Evolutionary conservation across 2,329 filamentous ascomycete genomes (phyloP), one percentile per base, ranked within the genome.

Genomic region (Aspergillus jensenii): DNA sequence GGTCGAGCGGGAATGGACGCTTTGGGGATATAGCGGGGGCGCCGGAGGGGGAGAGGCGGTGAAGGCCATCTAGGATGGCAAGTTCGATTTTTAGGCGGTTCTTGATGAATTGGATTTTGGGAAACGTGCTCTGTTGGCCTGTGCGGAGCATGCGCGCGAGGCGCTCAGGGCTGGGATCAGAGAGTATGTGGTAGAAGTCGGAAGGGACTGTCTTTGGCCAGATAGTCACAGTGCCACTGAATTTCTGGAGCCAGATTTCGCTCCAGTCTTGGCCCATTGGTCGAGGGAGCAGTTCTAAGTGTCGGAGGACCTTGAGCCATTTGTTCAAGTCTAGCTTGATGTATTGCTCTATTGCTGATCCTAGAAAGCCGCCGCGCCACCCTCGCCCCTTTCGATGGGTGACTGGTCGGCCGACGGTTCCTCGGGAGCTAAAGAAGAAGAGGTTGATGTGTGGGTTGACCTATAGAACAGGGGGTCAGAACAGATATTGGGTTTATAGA

Each of bases 361-460:
- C 93, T 14, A 99, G 82, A 76, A 96, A 99, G 1, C 95, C 95
- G 40, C 95, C 95, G 53, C 95, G 88, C 95, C 95, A 99, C 56
- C 95, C 95, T 47, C 92, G 89, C 5, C 95, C 95, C 66, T 89
- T 89, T 55, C 95, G 90, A 74, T 99, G 95, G 0, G 93, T 97
- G 17, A 98, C 95, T 9, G 95, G 95, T 52, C 91, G 88, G 5
- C 95, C 95, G 9, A 98, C 93, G 0, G 90, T 89, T 12, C 95
- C 95, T 33, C 95, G 86, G 0, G 93, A 96, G 31, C 90, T 95
- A 81, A 98, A 99, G 84, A 99, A 98, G 82, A 99, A 99, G 27
- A 98, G 87, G 69, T 96, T 98, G 75, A 99, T 93, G 73, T 99
- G 95, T 2, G 95, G 95, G 73, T 99, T 99, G 49, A 97, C 93